phyloP scores from a whole-genome alignment of 176 grass and related monocot species.

The Chloris gayana region DNA sequence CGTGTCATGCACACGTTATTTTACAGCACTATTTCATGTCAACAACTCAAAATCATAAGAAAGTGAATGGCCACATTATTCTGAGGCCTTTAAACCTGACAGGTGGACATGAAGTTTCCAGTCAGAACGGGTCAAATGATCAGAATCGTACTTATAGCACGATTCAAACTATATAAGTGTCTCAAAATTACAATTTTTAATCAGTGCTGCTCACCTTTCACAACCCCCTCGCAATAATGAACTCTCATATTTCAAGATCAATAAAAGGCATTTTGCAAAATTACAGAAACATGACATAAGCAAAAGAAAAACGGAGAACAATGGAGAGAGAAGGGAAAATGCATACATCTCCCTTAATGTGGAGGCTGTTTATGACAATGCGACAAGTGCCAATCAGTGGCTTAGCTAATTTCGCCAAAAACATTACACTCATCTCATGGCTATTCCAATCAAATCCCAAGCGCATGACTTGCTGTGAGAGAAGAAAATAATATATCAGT shows the following conservation, averaged over 20 bases:
- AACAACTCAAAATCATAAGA: neutral
- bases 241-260: conserved; percentile 2
- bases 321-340: conserved; percentile 26
- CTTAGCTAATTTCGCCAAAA: conserved; percentile 78
- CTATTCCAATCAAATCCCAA: conserved; percentile 93
- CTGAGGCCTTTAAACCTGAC: neutral
- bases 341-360: conserved; percentile 96
- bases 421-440: conserved; percentile 93
- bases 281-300: neutral
- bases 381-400: conserved; percentile 77
- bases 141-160: neutral
- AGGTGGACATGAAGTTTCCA: neutral
- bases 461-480: conserved; percentile 79
- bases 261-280: conserved; percentile 9
- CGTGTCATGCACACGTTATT: neutral
- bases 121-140: neutral
- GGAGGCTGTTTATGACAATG: conserved; percentile 88
- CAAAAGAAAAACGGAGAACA: conserved; percentile 28
- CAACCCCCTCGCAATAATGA: neutral
- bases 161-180: neutral
- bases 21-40: no score
- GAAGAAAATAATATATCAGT: neutral
- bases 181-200: neutral
- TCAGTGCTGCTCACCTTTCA: neutral
- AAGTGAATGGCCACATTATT: neutral